A percentile compares a stretch with the other conserved stretches of the same genome.
Evolutionary conservation across 805 yeast genomes (phyloP).

Genomic region (Ogataea naganishii): DNA sequence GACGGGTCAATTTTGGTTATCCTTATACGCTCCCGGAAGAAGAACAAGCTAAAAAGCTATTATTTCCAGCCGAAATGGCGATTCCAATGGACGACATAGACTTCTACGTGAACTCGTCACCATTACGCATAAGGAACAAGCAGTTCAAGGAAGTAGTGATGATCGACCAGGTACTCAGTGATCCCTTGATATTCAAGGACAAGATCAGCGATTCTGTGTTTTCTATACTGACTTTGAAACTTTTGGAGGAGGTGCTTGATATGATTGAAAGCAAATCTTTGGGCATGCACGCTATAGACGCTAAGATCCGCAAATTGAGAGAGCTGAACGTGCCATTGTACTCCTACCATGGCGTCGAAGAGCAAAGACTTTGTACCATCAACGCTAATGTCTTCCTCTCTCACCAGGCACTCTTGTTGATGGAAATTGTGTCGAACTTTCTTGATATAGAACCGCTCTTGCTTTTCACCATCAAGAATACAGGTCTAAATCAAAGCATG

Average conservation of each 20-base stretch:
- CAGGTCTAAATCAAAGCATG: conserved; percentile 1
- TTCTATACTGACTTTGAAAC: conserved; percentile 19
- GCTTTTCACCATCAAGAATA: not conserved
- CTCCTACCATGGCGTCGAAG: conserved; percentile 4
- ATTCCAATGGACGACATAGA: conserved; percentile 24
- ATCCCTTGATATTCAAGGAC: not conserved
- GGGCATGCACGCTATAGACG: too few species aligned
- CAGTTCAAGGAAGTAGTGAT: not conserved
- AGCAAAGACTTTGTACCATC: conserved; percentile 22
- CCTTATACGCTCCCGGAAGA: conserved; percentile 19
- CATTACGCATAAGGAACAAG: not conserved
- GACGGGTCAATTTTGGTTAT: conserved; percentile 26
- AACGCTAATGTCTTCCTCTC: conserved; percentile 19
- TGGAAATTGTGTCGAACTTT: conserved; percentile 1
- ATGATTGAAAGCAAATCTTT: conserved; percentile 17
- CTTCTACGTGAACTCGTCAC: conserved; percentile 10
- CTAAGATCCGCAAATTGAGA: conserved; percentile 15
- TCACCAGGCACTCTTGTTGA: not conserved
- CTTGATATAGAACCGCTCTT: conserved; percentile 1
- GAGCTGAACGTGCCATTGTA: conserved; percentile 11
- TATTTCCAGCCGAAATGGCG: conserved; percentile 24
- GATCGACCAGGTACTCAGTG: not conserved
- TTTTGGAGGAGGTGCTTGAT: conserved; percentile 28
- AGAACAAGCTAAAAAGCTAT: conserved; percentile 11
- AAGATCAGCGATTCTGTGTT: conserved; percentile 20